Evolutionary conservation across 495 filamentous ascomycete genomes (phyloP).

Genomic region (Coniosporium apollinis): DNA sequence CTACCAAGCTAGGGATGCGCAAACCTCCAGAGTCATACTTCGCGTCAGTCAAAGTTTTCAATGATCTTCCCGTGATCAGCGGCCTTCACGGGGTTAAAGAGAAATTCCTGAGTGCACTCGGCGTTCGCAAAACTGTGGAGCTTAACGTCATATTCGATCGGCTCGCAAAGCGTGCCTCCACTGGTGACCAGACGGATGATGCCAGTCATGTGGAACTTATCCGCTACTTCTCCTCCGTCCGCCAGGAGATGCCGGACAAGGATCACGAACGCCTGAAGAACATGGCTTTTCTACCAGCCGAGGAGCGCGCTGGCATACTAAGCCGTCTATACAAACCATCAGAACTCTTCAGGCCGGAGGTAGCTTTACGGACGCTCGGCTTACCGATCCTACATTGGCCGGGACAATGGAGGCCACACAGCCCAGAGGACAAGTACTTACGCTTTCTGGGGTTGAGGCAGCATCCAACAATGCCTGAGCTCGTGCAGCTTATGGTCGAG

Average conservation of each 20-base stretch:
- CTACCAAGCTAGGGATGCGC: conserved; percentile 81
- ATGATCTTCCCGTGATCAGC: conserved; percentile 70
- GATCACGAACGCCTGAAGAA: conserved; percentile 66
- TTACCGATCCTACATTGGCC: conserved; percentile 80
- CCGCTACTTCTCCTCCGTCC: conserved; percentile 78
- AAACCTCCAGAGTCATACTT: conserved; percentile 82
- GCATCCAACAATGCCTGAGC: conserved; percentile 48
- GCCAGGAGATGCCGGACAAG: conserved; percentile 69
- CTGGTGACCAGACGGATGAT: conserved; percentile 23
- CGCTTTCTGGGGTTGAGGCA: conserved; percentile 48
- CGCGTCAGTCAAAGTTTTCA: conserved; percentile 77
- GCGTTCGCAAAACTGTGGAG: conserved; percentile 79
- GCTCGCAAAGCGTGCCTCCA: conserved; percentile 39
- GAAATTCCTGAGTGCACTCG: conserved; percentile 65
- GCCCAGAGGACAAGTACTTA: conserved; percentile 58
- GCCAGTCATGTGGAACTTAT: conserved; percentile 79
- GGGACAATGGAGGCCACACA: conserved; percentile 42
- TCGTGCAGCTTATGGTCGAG: conserved; percentile 56
- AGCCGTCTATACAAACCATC: conserved; percentile 56
- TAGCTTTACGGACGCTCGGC: conserved; percentile 45
- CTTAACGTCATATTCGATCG: conserved; percentile 84
- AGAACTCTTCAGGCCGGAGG: conserved; percentile 73
- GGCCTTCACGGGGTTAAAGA: conserved; percentile 70
- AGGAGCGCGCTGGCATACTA: conserved; percentile 35
- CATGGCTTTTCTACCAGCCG: conserved; percentile 68